Evolutionary conservation across 306 rosid species (phyloP).

Genomic region (Corylus heterophylla): DNA sequence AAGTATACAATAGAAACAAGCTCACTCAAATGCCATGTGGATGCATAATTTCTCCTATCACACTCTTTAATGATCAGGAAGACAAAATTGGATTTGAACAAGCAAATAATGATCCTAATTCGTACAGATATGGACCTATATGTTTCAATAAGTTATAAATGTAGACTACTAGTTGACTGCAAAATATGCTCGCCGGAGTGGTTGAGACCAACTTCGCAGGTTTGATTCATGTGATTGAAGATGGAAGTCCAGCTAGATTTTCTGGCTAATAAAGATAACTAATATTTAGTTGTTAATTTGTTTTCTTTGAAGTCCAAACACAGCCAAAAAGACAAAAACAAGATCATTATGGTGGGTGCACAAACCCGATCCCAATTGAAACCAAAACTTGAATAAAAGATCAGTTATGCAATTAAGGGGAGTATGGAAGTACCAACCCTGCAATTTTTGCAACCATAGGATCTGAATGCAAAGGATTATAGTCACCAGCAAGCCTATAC

Average conservation of each 20-base stretch:
- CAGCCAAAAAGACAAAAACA: background rate
- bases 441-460: constrained; percentile 79
- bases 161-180: background rate
- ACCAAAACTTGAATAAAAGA: background rate
- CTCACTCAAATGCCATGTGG: background rate
- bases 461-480: constrained; percentile 95
- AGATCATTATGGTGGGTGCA: background rate
- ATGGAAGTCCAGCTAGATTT: background rate
- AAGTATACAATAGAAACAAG: background rate
- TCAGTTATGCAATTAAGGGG: constrained; percentile 12
- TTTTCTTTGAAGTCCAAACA: background rate
- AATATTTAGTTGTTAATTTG: background rate
- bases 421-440: constrained; percentile 64
- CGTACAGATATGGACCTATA: background rate
- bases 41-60: background rate
- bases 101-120: background rate
- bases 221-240: background rate
- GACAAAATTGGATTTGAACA: background rate
- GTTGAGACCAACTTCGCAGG: background rate
- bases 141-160: background rate
- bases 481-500: constrained; percentile 85
- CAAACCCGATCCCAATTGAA: background rate
- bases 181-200: background rate
- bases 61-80: background rate
- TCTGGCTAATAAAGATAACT: background rate